These are phyloP conservation scores for Mycena vitilis DNA, from an alignment of 768 basidiomycete species.

Conservation along the genomic window DNA sequence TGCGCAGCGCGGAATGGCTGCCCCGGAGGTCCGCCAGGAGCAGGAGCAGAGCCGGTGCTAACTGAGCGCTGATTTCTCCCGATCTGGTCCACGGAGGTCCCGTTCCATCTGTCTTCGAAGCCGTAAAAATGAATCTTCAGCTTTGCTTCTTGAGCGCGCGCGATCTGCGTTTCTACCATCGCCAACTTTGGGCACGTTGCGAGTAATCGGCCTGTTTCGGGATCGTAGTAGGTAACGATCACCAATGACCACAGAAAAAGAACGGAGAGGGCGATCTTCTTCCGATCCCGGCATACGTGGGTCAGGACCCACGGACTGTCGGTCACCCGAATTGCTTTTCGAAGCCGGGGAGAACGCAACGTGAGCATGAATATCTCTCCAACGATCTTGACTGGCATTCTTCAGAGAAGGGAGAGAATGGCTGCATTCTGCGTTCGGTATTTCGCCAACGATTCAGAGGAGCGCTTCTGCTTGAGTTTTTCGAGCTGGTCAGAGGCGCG, in stretches of 20 bases:
- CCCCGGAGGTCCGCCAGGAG: not conserved
- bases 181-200: not conserved
- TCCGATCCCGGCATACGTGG: constrained; percentile 4
- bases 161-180: constrained; percentile 2
- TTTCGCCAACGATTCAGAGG: not conserved
- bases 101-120: not conserved
- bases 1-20: not conserved
- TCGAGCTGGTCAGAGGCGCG: not conserved
- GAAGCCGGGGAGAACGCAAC: not conserved
- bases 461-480: not conserved
- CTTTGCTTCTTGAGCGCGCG: not conserved
- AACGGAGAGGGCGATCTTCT: constrained; percentile 11
- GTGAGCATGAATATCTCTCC: constrained; percentile 13
- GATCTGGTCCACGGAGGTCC: not conserved
- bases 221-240: not conserved
- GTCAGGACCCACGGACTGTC: constrained; percentile 2
- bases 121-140: constrained; percentile 9
- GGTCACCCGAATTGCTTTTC: not conserved
- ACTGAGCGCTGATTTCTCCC: not conserved
- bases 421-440: not conserved
- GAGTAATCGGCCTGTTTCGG: not conserved
- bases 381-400: constrained; percentile 10
- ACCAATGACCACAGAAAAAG: not conserved
- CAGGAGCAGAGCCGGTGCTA: not conserved
- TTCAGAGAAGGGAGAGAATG: constrained; percentile 7